Conservation (phyloP, 306 rosid genomes). For the Lablab purpureus region DNA sequence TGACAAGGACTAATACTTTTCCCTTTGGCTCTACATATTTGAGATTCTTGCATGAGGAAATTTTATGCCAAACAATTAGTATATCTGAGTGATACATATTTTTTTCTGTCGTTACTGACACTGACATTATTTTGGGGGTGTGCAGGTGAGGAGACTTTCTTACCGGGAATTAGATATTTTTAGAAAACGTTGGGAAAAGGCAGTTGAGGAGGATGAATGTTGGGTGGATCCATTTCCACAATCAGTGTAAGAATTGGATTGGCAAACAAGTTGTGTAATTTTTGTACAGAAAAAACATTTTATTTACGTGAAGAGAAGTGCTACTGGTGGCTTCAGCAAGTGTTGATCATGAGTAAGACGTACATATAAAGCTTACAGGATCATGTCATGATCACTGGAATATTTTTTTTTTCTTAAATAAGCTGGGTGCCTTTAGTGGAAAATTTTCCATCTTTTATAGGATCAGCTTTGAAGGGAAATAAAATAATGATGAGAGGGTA, state of each 20-base stretch:
- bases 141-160: conserved; percentile 61
- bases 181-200: conserved; percentile 58
- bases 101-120: conserved; percentile 8
- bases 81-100: conserved; percentile 7
- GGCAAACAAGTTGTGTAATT: conserved; percentile 24
- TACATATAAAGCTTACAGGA: conserved; percentile 17
- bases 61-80: background rate
- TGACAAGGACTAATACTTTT: conserved; percentile 36
- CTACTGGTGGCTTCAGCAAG: background rate
- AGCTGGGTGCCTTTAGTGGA: conserved; percentile 7
- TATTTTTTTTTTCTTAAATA: background rate
- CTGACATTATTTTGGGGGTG: conserved; percentile 9
- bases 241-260: conserved; percentile 3
- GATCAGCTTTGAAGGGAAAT: conserved; percentile 8
- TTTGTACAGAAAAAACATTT: conserved; percentile 15
- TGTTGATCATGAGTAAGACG: background rate
- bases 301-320: conserved; percentile 35
- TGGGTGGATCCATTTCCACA: conserved; percentile 58
- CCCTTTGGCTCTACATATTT: background rate
- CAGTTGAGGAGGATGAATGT: conserved; percentile 53
- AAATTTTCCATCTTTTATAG: background rate
- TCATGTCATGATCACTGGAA: conserved; percentile 3
- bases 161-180: conserved; percentile 53
- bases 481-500: conserved; percentile 12
- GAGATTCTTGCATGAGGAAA: conserved; percentile 10